Percentiles rank a stretch among this genome's conserved stretches.
phyloP scores from a whole-genome alignment of 2,329 filamentous ascomycete genomes.

The Aspergillus cejpii region DNA sequence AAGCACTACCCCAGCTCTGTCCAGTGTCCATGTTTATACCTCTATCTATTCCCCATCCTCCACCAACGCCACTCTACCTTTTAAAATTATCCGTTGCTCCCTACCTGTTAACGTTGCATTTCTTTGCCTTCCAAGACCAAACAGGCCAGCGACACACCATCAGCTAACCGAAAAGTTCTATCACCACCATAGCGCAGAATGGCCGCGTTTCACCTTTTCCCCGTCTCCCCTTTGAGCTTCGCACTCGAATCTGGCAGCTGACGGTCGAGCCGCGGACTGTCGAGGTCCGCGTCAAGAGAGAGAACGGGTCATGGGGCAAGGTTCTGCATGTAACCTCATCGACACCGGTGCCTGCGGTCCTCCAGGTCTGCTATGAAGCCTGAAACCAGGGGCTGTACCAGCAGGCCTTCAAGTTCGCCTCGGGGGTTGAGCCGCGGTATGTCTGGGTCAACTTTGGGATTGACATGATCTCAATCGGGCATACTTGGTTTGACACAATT shows the following conservation, averaged over 20 bases:
- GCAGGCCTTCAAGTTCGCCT: background rate
- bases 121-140: background rate
- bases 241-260: background rate
- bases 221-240: constrained; percentile 14
- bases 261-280: constrained; percentile 2
- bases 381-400: background rate
- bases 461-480: constrained; percentile 3
- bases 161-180: too few relatives aligned
- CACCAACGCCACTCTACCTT: background rate
- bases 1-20: background rate
- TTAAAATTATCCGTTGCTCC: background rate
- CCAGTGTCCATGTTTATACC: background rate
- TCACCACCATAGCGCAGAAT: constrained; percentile 13
- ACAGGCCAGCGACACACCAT: too few relatives aligned
- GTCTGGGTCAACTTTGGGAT: constrained; percentile 4
- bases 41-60: background rate
- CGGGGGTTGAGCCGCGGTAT: background rate
- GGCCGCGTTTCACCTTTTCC: constrained; percentile 28
- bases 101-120: background rate
- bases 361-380: constrained; percentile 3
- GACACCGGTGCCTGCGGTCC: background rate
- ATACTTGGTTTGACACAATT: background rate
- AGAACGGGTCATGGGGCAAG: background rate
- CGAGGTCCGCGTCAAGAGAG: background rate
- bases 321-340: background rate